A percentile compares a stretch with the other conserved stretches of the same genome.
These are phyloP conservation scores for Trichoderma orchidacearum DNA, from an alignment of 495 filamentous ascomycete species.

Conservation along the genomic window DNA sequence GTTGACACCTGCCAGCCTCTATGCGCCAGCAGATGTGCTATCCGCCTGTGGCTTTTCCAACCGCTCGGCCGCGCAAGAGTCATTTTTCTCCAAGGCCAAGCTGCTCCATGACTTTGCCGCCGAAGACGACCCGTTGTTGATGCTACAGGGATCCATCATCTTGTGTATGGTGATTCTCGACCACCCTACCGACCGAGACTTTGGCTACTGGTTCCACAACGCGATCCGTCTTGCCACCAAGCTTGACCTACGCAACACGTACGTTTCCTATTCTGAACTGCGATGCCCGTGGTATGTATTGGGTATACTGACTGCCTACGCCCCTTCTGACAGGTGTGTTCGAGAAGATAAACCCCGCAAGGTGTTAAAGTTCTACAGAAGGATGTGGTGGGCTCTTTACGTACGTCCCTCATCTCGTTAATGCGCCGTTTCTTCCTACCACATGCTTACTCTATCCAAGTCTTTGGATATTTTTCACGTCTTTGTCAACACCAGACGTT, in stretches of 20 bases:
- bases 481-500: background rate
- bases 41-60: background rate
- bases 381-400: background rate
- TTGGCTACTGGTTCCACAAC: background rate
- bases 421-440: background rate
- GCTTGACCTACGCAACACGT: background rate
- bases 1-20: background rate
- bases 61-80: background rate
- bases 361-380: background rate
- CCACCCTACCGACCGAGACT: background rate
- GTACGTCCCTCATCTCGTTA: background rate
- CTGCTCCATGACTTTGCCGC: background rate
- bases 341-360: background rate
- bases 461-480: background rate
- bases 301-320: background rate
- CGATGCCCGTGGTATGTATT: background rate
- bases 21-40: background rate
- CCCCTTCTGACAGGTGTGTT: background rate
- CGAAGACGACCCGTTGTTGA: background rate
- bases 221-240: background rate
- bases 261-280: background rate
- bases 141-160: background rate
- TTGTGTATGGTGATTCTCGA: background rate
- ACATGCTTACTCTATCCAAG: background rate
- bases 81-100: background rate